Evolutionary conservation across 2,329 filamentous ascomycete species (phyloP).

Genomic region (Drechslera avenae): DNA sequence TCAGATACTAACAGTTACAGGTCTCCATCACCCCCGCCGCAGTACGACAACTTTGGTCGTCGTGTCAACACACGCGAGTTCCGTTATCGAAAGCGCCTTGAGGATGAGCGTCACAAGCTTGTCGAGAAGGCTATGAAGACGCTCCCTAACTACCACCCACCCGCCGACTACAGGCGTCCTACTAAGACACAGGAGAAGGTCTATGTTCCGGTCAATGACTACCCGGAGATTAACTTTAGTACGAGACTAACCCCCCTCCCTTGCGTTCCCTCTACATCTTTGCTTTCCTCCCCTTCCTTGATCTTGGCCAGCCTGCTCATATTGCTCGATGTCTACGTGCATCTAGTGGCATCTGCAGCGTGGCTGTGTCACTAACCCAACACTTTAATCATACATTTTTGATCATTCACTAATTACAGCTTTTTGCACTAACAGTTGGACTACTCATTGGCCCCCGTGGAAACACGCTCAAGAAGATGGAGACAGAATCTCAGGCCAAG

Average conservation of each 20-base stretch:
- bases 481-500: conserved; percentile 94
- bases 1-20: conserved; percentile 54
- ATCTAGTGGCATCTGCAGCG: conserved; percentile 44
- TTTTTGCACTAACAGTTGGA: conserved; percentile 88
- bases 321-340: conserved; percentile 34
- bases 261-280: conserved; percentile 46
- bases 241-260: conserved; percentile 91
- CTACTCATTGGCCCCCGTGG: conserved; percentile 99
- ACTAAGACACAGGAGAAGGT: conserved; percentile 99
- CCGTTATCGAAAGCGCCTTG: conserved; percentile 95
- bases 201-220: conserved; percentile 99
- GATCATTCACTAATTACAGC: conserved; percentile 83
- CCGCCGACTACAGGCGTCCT: conserved; percentile 95
- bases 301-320: conserved; percentile 53
- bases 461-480: conserved; percentile 99
- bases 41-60: conserved; percentile 99
- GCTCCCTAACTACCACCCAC: conserved; percentile 98
- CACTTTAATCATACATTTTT: conserved; percentile 44
- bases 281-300: conserved; percentile 42
- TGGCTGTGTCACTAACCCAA: conserved; percentile 50
- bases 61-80: conserved; percentile 99
- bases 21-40: conserved; percentile 91
- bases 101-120: conserved; percentile 98
- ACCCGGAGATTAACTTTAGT: conserved; percentile 99
- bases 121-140: conserved; percentile 99